Conservation (phyloP, 148 eudicot genomes). For the Dianthus caryophyllus region DNA sequence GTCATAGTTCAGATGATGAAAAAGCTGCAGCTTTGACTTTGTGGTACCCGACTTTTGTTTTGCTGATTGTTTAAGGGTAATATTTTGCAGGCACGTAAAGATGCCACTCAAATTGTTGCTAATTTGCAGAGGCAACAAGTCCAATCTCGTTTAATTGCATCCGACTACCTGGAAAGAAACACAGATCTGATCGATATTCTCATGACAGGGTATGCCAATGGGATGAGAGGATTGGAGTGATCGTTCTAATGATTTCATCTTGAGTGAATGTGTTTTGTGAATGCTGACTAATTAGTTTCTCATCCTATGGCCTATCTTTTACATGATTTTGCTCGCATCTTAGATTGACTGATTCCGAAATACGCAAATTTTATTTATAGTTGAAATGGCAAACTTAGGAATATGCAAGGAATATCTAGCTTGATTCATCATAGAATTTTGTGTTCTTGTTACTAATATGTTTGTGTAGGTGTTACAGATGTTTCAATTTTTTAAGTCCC, state of each 20-base stretch:
- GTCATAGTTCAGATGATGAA: slow-evolving; percentile 2
- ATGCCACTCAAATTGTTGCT: slow-evolving; percentile 99
- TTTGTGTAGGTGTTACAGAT: neutral
- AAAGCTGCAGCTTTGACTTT: neutral
- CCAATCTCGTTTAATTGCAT: slow-evolving; percentile 80
- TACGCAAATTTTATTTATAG: neutral
- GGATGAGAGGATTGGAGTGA: slow-evolving; percentile 3
- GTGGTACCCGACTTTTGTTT: neutral
- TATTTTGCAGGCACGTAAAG: slow-evolving; percentile 78
- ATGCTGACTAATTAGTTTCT: neutral
- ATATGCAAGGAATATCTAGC: neutral
- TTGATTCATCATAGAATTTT: neutral
- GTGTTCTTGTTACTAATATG: neutral
- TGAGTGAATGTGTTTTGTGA: neutral
- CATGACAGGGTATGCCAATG: slow-evolving; percentile 66
- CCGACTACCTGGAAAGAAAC: slow-evolving; percentile 87
- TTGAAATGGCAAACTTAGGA: neutral
- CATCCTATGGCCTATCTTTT: neutral
- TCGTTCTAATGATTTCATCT: neutral
- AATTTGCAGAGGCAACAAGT: slow-evolving; percentile 97
- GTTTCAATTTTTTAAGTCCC: neutral
- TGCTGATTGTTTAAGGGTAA: slow-evolving; percentile 19
- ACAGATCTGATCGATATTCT: slow-evolving; percentile 80
- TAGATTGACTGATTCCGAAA: neutral
- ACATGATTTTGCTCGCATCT: neutral